These are phyloP conservation scores for Pyrenophora tritici-repentis DNA, from an alignment of 2,329 filamentous ascomycete genomes.

Conservation along the genomic window DNA sequence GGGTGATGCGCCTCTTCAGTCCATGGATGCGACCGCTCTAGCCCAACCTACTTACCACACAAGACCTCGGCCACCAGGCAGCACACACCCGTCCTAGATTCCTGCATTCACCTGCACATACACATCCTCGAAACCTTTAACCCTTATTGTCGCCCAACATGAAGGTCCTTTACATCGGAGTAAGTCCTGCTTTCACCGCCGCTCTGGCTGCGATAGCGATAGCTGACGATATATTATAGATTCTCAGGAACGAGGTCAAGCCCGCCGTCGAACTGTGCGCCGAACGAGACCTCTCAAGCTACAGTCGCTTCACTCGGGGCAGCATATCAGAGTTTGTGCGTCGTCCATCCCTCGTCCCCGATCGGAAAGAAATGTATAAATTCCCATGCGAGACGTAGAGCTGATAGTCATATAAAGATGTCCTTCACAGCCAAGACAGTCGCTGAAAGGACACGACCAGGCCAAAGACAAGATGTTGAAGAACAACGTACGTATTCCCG, in stretches of 20 bases:
- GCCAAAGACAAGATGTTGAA: constrained; percentile 83
- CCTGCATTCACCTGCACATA: neutral
- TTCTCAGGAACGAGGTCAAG: constrained; percentile 78
- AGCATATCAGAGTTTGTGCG: constrained; percentile 43
- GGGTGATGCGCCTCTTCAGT: neutral
- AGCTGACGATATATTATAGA: constrained; percentile 54
- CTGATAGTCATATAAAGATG: constrained; percentile 60
- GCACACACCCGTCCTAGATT: neutral
- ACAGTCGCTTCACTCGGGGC: constrained; percentile 74
- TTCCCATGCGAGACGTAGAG: neutral
- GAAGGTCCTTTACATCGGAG: constrained; percentile 88
- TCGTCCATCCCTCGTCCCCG: neutral
- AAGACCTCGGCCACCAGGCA: neutral
- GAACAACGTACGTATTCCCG: constrained; percentile 63
- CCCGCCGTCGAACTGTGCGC: constrained; percentile 75
- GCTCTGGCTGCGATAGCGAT: neutral
- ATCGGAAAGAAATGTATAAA: neutral
- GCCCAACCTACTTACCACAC: neutral
- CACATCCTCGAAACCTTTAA: no score
- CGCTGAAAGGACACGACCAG: constrained; percentile 81
- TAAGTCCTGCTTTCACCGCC: constrained; percentile 55
- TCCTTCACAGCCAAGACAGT: constrained; percentile 84
- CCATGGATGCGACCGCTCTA: neutral
- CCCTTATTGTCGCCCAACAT: constrained; percentile 54
- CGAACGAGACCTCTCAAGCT: constrained; percentile 77